Evolutionary conservation across 352 stramenopile genomes (phyloP).

Genomic region (Pythium monospermum): DNA sequence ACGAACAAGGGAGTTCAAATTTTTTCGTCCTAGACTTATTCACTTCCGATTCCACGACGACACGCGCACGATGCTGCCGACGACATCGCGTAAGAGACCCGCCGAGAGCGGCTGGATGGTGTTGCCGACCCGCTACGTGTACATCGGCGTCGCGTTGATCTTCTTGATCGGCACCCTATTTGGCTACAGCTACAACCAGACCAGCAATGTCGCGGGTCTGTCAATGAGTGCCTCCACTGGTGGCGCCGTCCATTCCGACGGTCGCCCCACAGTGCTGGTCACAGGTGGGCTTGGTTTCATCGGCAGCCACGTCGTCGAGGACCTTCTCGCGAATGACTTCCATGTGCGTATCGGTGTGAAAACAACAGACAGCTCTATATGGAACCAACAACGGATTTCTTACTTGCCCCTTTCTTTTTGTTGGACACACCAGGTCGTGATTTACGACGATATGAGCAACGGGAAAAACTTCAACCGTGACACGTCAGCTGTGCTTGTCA

Average conservation of each 20-base stretch:
- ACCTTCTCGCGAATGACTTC: conserved; percentile 70
- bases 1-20: conserved; percentile 2
- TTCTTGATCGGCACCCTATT: conserved; percentile 67
- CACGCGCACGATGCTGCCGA: conserved; percentile 25
- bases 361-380: background rate
- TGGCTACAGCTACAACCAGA: conserved; percentile 55
- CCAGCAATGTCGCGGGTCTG: conserved; percentile 1
- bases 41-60: background rate
- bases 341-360: conserved; percentile 31
- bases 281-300: conserved; percentile 83
- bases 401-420: background rate
- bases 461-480: conserved; percentile 81
- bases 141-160: conserved; percentile 53
- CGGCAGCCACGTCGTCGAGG: conserved; percentile 80
- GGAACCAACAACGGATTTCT: background rate
- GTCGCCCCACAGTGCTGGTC: conserved; percentile 61
- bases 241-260: conserved; percentile 27
- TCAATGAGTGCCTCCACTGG: conserved; percentile 20
- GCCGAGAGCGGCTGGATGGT: conserved; percentile 68
- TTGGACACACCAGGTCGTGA: conserved; percentile 52
- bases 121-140: conserved; percentile 65
- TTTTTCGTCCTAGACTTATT: background rate
- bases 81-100: conserved; percentile 18
- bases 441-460: conserved; percentile 89
- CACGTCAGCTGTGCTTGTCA: conserved; percentile 66